Conservation (phyloP, 2,329 filamentous ascomycete genomes). For the Diaporthe aspalathi region DNA sequence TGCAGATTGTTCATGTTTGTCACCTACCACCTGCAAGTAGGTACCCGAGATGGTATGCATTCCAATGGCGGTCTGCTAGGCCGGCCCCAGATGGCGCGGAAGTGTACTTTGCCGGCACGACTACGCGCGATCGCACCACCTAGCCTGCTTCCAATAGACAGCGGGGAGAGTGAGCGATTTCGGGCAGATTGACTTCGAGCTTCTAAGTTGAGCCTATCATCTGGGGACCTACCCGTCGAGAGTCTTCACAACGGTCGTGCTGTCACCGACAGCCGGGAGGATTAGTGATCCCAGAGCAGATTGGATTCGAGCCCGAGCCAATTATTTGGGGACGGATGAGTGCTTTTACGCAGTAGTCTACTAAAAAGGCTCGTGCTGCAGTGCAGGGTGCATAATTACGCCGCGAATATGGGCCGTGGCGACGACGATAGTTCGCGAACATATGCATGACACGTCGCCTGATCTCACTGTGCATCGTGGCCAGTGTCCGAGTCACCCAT, state of each 20-base stretch:
- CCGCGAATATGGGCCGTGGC: background rate
- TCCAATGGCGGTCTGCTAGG: conserved; percentile 5
- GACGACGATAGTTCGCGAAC: background rate
- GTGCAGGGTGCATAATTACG: background rate
- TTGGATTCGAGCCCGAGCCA: background rate
- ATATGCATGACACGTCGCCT: background rate
- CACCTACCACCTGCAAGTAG: no score
- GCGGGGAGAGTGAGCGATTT: background rate
- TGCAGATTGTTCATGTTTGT: background rate
- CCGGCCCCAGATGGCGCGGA: conserved; percentile 31
- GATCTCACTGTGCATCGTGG: background rate
- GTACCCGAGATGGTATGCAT: conserved; percentile 8
- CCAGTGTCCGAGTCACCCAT: conserved; percentile 5
- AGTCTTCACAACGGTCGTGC: background rate
- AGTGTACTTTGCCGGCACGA: conserved; percentile 13
- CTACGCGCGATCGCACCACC: conserved; percentile 16
- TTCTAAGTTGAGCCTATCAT: no score
- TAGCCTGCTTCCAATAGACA: conserved; percentile 18
- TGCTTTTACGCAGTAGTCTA: no score
- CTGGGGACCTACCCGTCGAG: background rate
- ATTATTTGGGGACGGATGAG: background rate
- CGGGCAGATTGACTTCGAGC: background rate
- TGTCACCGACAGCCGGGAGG: background rate
- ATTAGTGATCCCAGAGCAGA: background rate
- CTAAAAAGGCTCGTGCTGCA: background rate